Base-by-base conservation (phyloP, 73 alveolate genomes). In the Symbiodinium natans region DNA sequence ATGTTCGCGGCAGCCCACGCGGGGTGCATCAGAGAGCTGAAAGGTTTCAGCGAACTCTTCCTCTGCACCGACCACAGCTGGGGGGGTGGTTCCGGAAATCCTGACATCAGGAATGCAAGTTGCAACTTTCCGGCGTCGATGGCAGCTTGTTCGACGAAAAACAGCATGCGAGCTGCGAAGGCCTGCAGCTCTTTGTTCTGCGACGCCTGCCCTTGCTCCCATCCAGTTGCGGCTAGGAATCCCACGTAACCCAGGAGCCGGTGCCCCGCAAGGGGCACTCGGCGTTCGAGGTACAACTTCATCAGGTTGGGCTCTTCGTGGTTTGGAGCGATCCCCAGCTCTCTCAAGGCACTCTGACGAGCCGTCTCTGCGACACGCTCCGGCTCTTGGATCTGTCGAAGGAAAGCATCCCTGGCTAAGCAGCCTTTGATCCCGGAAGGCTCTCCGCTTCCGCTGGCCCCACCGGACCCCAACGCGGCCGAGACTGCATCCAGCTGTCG, bases 371-470 rank as follows among this genome's bases (percentile, higher is more conserved):
- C 42, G 17, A 43, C 43, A 13, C 11, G n/a, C 25, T 3, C 36
- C 80, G 43, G 31, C 34, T 84, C 93, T 33, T 11, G 21, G 33
- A 29, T 9, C 36, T 40, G 27, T 2, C 52, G 41, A 31, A 38
- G 21, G 34, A 46, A 85, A 36, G 93, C 93, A 0, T 85, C 93
- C 41, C 93, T 0, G 39, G 93, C 93, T 8, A 85, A 0, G 38
- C 93, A 85, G 15, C 93, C 93, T 40, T 84, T 85, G 56, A 85
- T 42, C 9, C 93, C 93, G 34, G 82, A n/a, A 48, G 52, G 13
- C 82, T 42, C 54, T 77, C 52, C 80, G 93, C 93, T 85, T 27
- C 56, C 80, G 93, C 56, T 85, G 93, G 15, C 93, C 82, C 77
- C 38, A 27, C 77, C 77, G 93, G 80, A 43, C 33, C 77, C 8